A percentile compares a stretch with the other conserved stretches of the same genome.
Evolutionary conservation across 2,329 filamentous ascomycete genomes (phyloP).

Genomic region (Sporothrix globosa): DNA sequence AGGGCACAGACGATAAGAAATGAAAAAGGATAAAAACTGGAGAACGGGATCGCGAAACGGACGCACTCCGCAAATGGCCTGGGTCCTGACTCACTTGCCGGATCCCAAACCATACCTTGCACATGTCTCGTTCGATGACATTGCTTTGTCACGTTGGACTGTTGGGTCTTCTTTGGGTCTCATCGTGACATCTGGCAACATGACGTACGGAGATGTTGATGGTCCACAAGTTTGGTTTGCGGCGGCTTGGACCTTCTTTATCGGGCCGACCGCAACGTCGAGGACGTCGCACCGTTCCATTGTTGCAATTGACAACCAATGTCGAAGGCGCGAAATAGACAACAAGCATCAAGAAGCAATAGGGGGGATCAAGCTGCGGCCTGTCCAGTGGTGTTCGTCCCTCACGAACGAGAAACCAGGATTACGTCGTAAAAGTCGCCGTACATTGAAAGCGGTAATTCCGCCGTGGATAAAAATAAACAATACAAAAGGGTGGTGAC

Average conservation of each 20-base stretch:
- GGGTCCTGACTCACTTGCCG: constrained; percentile 6
- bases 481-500: too few relatives aligned
- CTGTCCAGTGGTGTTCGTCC: neutral
- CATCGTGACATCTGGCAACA: neutral
- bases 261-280: neutral
- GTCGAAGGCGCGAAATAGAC: neutral
- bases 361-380: too few relatives aligned
- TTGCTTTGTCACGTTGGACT: neutral
- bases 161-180: too few relatives aligned
- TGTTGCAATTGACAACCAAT: neutral
- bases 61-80: neutral
- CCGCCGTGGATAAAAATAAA: neutral
- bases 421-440: too few relatives aligned
- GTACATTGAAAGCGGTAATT: neutral
- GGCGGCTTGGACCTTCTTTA: neutral
- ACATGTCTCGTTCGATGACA: neutral
- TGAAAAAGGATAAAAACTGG: neutral
- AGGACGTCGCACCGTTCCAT: neutral
- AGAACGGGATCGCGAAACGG: neutral
- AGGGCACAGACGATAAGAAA: neutral
- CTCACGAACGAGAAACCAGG: too few relatives aligned
- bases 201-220: neutral
- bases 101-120: neutral
- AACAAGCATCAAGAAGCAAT: neutral
- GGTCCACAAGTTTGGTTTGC: neutral